Evolutionary conservation across 306 rosid genomes (phyloP), one percentile per base, ranked within the genome.

Genomic region (Styphnolobium japonicum): DNA sequence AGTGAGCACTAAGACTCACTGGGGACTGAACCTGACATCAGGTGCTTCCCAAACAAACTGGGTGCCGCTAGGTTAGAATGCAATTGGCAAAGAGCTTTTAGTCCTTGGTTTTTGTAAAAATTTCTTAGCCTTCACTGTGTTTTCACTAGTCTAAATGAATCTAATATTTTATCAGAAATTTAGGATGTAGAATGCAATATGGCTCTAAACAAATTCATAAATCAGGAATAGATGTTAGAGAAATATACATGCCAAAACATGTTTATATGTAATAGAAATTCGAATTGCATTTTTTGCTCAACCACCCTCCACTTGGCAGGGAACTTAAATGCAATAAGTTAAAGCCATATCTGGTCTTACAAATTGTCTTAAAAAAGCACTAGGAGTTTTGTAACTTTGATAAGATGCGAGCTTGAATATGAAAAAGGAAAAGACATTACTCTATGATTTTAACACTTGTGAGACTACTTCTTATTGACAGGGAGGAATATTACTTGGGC

Each of bases 401-500:
- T 71, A 62, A 31, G 45, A 72, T 7, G 57, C 14, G 64, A 56
- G 25, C 43, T 73, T 72, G 52, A 33, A 77, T 42, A 21, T 73
- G 61, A 9, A 33, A 63, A 71, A 10, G 16, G 22, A 62, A 46
- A 53, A 34, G 16, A 31, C 15, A 25, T n/a, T 67, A 6, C 61
- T 75, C 27, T 45, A 21, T 53, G 70, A 62, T 72, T 71, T 67
- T 34, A 39, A 73, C 18, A 36, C 40, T 31, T 29, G 5, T 55
- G 29, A 43, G 3, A 31, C 18, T 46, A 58, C 19, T 68, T 27
- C 52, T 68, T 81, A 36, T 62, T 66, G 82, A 57, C 93, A 92
- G 98, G 97, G 97, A 73, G 97, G 97, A 71, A 82, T 94, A 84
- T 21, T 94, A 29, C 97, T 94, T 16, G 97, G 97, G 42, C 97